phyloP scores from a whole-genome alignment of 2,329 filamentous ascomycete genomes.

The Aureobasidium pullulans region DNA sequence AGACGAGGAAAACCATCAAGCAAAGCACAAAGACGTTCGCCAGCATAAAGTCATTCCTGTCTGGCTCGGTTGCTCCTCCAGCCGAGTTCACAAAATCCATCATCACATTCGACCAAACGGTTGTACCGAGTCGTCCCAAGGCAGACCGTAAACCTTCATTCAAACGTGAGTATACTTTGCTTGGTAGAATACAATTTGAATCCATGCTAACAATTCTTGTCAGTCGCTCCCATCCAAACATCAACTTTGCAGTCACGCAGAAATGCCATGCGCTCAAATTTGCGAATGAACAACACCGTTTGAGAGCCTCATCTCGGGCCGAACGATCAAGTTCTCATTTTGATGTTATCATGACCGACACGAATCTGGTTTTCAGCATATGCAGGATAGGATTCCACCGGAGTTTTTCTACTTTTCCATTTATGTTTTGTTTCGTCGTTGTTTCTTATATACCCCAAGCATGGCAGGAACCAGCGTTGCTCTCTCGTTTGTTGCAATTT shows the following conservation, averaged over 20 bases:
- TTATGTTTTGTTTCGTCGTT: not conserved
- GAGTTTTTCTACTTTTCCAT: not conserved
- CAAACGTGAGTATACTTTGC: constrained; percentile 2
- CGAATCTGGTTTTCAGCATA: not conserved
- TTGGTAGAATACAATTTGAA: not conserved
- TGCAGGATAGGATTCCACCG: not conserved
- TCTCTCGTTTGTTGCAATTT: constrained; percentile 1
- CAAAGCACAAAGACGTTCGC: constrained; percentile 2
- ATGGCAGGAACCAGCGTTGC: constrained; percentile 1
- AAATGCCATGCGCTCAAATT: not conserved
- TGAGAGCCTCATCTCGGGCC: not conserved
- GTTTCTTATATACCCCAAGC: constrained; percentile 1
- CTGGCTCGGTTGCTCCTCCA: not conserved
- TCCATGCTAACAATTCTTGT: not conserved
- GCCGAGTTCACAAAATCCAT: not conserved
- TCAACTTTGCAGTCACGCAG: constrained; percentile 11
- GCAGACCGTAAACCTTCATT: constrained; percentile 4
- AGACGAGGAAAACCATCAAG: not conserved
- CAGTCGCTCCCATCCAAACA: constrained; percentile 6
- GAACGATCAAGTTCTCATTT: not conserved
- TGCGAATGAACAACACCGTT: not conserved
- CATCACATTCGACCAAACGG: constrained; percentile 2
- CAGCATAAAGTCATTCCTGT: constrained; percentile 11
- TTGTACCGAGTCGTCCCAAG: not conserved
- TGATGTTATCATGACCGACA: not conserved